Base-by-base conservation (phyloP, 176 grass and related monocot species). In the Rhynchospora breviuscula region DNA sequence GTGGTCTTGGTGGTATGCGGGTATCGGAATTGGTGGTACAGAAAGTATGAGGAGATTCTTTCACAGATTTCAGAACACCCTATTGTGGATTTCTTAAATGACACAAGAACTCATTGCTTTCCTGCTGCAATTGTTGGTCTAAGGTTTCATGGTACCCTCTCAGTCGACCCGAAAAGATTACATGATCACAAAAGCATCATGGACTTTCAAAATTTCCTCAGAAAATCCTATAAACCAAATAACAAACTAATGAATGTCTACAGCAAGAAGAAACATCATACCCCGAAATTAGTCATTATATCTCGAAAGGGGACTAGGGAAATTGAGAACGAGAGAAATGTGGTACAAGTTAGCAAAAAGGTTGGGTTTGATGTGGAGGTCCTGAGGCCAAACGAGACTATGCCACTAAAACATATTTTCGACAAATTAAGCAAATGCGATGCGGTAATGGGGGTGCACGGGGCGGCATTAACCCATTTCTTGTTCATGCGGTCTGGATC, bases 391-490 rank as follows among this genome's bases (percentile, higher is more conserved):
- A 86, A 74, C 0, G 79, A 63, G 52, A 84, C 79, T 0, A 63
- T 67, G 61, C 90, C 82, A 48, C 51, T 92, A 2, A 47, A 59
- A 13, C 15, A 78, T 35, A 85, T 77, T 60, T 90, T 89, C 83
- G 67, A 69, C 40, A 11, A 69, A 23, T 40, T 94, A 84, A 89
- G 83, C 58, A 46, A 70, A 10, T 92, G 88, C 82, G 90, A 97
- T 61, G 94, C 81, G 83, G 85, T 92, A 74, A 82, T 88, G 52
- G 94, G 94, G 3, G 92, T 97, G 83, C 94, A 97, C 62, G 92
- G 94, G 29, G 94, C 94, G 0, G 94, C 87, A 57, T 70, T 97
- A 85, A 90, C 92, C 0, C 87, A 89, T 81, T 80, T 97, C 1
- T 84, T 97, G 15, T 97, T 94, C 92, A 89, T 94, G 17, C 85